Base-by-base conservation (phyloP, 495 filamentous ascomycete species). In the Clohesyomyces aquaticus region DNA sequence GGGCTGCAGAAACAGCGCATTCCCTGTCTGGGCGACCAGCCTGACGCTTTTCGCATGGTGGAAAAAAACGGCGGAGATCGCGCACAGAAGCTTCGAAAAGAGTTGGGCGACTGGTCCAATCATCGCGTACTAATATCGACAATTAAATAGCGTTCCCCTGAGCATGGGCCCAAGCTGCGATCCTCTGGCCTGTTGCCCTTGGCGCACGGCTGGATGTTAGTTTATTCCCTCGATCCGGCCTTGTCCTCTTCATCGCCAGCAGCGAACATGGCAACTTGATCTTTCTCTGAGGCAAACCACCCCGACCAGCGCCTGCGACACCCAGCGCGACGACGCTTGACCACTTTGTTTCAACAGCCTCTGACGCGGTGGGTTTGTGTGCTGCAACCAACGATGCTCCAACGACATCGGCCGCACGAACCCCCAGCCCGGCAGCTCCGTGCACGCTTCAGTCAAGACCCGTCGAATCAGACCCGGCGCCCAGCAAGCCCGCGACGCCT, bases 101-200 rank as follows among this genome's bases (percentile, higher is more conserved):
- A 14, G 32, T 14, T 38, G 32, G 32, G 32, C 14, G 14, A 38
- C 14, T 38, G 6, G 16, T 14, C 32, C 54, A 57, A 46, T 46
- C 38, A 38, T 6, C 32, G 32, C 32, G 32, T 38, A 38, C 6
- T 22, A 42, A 56, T 56, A 19, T 43, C 18, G 53, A 56, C 32
- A 32, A 32, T 45, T 61, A 46, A n/a, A 61, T 61, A 45, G 60
- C 41, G 43, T 58, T 64, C 61, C 58, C 61, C 61, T 64, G 61
- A 58, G 45, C 61, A 58, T 51, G n/a, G 52, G 19, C 61, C 43
- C 8, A 12, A 1, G 10, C 16, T 56, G 56, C 45, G 56, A 49
- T 22, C 48, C 26, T 46, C 25, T 28, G 23, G 22, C 12, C 4
- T 26, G 16, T 28, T 61, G 45, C 19, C 58, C 50, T 61, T 46